Evolutionary conservation across 2,329 filamentous ascomycete species (phyloP).

Genomic region (Whalleya microplaca): DNA sequence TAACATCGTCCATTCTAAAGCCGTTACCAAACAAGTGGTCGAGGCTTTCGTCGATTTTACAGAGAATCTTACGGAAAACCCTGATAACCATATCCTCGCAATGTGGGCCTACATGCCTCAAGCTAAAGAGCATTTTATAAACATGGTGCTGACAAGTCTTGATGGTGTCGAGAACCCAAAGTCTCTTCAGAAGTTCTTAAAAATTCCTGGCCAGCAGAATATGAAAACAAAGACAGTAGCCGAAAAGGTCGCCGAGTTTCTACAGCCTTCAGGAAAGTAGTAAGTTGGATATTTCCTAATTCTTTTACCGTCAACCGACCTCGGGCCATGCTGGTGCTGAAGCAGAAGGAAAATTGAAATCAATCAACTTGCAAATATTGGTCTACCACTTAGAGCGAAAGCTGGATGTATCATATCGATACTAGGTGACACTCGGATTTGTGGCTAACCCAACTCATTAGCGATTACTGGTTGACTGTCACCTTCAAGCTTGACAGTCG

Average conservation of each 20-base stretch:
- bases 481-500: constrained; percentile 26
- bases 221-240: constrained; percentile 14
- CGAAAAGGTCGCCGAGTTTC: constrained; percentile 13
- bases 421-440: background rate
- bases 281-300: constrained; percentile 6
- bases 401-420: too few species aligned
- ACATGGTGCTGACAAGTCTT: constrained; percentile 14
- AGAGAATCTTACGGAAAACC: constrained; percentile 7
- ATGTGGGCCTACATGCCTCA: constrained; percentile 11
- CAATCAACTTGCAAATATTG: too few species aligned
- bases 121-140: constrained; percentile 13
- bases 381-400: too few species aligned
- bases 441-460: constrained; percentile 8
- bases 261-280: constrained; percentile 17
- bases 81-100: constrained; percentile 13
- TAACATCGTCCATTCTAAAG: background rate
- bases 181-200: constrained; percentile 17
- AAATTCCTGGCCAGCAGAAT: constrained; percentile 17
- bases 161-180: constrained; percentile 17
- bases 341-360: too few species aligned
- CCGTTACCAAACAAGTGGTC: background rate
- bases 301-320: background rate
- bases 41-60: constrained; percentile 21
- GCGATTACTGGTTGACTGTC: constrained; percentile 22
- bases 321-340: too few species aligned